Conservation (phyloP, 1,284 basidiomycete species). For the Malassezia restricta region DNA sequence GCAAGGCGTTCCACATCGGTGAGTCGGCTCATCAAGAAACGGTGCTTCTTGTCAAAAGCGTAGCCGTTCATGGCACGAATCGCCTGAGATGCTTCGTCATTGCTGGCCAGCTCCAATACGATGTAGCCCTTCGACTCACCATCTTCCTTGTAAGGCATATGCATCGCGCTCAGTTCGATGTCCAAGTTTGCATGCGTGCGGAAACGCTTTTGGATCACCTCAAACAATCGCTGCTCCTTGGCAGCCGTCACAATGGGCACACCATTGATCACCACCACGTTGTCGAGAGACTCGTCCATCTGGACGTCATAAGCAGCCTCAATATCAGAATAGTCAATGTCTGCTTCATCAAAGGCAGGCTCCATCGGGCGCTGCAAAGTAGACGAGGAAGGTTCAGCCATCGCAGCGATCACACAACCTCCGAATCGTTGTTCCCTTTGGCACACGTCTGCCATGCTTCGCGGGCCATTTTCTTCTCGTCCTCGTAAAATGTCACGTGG, state of each 20-base stretch:
- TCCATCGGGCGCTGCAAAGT: conserved; percentile 46
- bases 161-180: conserved; percentile 40
- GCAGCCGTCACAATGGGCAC: conserved; percentile 46
- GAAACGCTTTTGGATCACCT: conserved; percentile 47
- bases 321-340: conserved; percentile 85
- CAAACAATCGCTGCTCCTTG: conserved; percentile 46
- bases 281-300: conserved; percentile 47
- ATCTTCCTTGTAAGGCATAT: conserved; percentile 46
- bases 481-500: conserved; percentile 10
- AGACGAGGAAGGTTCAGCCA: not conserved
- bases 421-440: not conserved
- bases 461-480: conserved; percentile 12
- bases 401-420: not conserved
- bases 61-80: conserved; percentile 69
- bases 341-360: conserved; percentile 48
- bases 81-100: conserved; percentile 70
- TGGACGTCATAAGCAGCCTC: conserved; percentile 59
- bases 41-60: conserved; percentile 83
- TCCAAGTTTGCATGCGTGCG: conserved; percentile 45
- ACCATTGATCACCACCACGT: conserved; percentile 48
- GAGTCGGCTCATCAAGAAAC: conserved; percentile 79
- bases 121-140: conserved; percentile 54
- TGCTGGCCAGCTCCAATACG: conserved; percentile 74
- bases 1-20: conserved; percentile 79
- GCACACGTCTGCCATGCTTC: not conserved